phyloP scores from a whole-genome alignment of 148 eudicot species.

The Agrostemma githago region DNA sequence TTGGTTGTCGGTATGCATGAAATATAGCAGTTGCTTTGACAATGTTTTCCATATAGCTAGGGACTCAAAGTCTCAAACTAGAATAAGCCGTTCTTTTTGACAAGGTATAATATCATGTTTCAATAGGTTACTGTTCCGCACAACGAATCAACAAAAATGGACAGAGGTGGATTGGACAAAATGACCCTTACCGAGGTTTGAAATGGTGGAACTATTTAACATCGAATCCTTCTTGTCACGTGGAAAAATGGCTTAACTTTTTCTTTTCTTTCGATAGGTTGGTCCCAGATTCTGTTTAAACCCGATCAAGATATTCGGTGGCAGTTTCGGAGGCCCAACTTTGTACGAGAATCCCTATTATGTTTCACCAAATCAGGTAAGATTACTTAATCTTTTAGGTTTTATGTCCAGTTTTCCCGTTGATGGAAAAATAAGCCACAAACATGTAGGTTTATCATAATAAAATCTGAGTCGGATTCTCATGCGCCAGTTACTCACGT shows the following conservation, averaged over 20 bases:
- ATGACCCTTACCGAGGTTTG: constrained; percentile 90
- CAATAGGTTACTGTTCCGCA: constrained; percentile 79
- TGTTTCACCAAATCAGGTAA: constrained; percentile 60
- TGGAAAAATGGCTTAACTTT: no score
- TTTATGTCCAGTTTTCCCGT: no score
- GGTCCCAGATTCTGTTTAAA: constrained; percentile 97
- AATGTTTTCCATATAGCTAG: no score
- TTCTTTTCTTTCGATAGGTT: constrained; percentile 38
- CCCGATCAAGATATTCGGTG: constrained; percentile 92
- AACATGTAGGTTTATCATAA: no score
- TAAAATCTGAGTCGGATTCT: no score
- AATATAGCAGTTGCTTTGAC: no score
- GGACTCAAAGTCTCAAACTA: no score
- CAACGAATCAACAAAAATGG: constrained; percentile 70
- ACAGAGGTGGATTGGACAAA: constrained; percentile 83
- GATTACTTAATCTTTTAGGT: background rate
- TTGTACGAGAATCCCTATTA: constrained; percentile 77
- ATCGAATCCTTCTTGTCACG: no score
- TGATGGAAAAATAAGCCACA: background rate
- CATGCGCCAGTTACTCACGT: no score
- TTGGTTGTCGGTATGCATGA: no score
- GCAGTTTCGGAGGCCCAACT: constrained; percentile 77
- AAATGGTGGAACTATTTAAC: background rate
- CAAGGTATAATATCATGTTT: background rate
- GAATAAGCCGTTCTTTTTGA: no score